Base-by-base conservation (phyloP, 148 eudicot species). In the Persicaria tinctoria region DNA sequence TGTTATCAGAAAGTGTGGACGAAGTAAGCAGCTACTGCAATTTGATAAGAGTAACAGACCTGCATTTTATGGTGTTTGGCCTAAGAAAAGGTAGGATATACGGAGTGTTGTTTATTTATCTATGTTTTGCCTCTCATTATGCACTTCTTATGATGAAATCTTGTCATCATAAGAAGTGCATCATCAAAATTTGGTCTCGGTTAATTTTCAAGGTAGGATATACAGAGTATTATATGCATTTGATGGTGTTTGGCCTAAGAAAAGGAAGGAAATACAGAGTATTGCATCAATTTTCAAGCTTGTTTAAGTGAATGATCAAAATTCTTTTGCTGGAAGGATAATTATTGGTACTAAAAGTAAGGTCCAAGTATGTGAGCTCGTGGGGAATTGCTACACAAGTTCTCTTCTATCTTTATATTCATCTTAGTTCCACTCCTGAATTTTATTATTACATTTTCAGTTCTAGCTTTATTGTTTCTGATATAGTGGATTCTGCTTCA, bases 61-160 rank as follows among this genome's bases (percentile, higher is more conserved):
- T 81, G 96, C 98, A 62, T 95, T 95, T 84, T 95, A 90, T 86
- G 98, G 98, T 69, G 76, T 85, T 76, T 89, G 97, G 97, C 89
- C 89, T 38, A 92, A 79, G 80, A 89, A 85, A 85, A 95, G 96
- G 98, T 95, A 63, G 62, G 70, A 5, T 63, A 8, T 17, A 71
- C 13, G 17, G 3, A 4, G 38, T 41, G 10, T 12, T 66, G 38
- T 41, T 32, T 32, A 2, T 32, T 32, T 32, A 32, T 32, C 2
- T 32, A 32, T 0, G 41, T 32, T 32, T 12, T 13, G 57, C 4
- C 44, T 27, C 68, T 12, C 14, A 41, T 1, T 38, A 44, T 38
- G 48, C 68, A 63, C 45, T 27, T 63, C 68, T 63, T 32, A 32
- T 27, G 68, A 8, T 27, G 32, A 3, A 27, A 14, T 4, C 6